Percentiles rank a stretch among this genome's conserved stretches.
These are phyloP conservation scores for Fusarium robinianum DNA, from an alignment of 2,329 filamentous ascomycete species.

Conservation along the genomic window DNA sequence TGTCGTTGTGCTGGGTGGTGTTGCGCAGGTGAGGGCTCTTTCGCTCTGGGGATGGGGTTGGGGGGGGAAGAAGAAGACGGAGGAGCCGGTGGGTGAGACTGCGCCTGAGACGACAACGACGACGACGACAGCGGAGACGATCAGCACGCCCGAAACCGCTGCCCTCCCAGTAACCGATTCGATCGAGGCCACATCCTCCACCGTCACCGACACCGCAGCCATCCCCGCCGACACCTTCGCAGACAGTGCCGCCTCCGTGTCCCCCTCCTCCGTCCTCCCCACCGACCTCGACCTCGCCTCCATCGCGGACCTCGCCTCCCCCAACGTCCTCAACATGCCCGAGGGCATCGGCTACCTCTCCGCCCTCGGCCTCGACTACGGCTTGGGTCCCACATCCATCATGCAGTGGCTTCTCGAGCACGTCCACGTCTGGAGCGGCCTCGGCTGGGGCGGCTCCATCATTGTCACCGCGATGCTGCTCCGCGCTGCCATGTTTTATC, in stretches of 20 bases:
- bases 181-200: constrained; percentile 12
- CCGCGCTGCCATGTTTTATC: constrained; percentile 67
- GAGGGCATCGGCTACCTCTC: constrained; percentile 83
- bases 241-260: constrained; percentile 15
- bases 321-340: constrained; percentile 62
- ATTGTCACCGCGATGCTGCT: constrained; percentile 65
- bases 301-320: constrained; percentile 43
- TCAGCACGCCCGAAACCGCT: constrained; percentile 26
- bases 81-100: constrained; percentile 26
- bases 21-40: constrained; percentile 38
- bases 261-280: constrained; percentile 30
- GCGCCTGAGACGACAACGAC: constrained; percentile 26
- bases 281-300: constrained; percentile 43
- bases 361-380: constrained; percentile 82
- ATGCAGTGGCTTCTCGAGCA: constrained; percentile 82
- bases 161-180: no score
- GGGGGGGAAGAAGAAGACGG: constrained; percentile 39
- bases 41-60: constrained; percentile 45
- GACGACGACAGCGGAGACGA: constrained; percentile 22
- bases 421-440: constrained; percentile 72
- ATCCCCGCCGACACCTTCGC: constrained; percentile 29
- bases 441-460: constrained; percentile 85
- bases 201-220: constrained; percentile 20
- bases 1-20: constrained; percentile 39
- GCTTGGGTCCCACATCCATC: constrained; percentile 74